Base-by-base conservation (phyloP, 1,284 basidiomycete genomes). In the Fomitopsis betulina region DNA sequence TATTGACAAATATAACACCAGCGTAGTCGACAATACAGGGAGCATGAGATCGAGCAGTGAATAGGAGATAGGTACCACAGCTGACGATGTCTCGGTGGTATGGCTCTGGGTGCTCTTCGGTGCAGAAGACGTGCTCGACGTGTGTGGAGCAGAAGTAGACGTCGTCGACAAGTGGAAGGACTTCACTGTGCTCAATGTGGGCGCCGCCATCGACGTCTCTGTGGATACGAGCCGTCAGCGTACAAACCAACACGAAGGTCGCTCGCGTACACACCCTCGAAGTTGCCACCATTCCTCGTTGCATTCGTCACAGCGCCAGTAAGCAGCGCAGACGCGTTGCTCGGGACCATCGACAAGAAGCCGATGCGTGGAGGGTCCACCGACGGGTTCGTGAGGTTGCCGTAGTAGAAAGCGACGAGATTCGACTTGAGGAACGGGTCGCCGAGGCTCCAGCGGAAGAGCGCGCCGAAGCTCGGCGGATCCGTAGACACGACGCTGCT, bases 351-450 rank as follows among this genome's bases (percentile, higher is more conserved):
- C 10, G 86, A 89, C 42, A 86, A 65, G 58, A 91, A 79, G 9
- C 87, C 88, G 55, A 91, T 81, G n/a, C 82, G 80, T 0, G 88
- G 85, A 1, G 81, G 81, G 67, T 89, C 86, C 53, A 73, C 70
- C 0, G 82, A 84, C 1, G 86, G 87, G 61, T 84, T 76, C 0
- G 80, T 80, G 40, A 89, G 67, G 64, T 88, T 86, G 21, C 87
- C 87, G 62, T 81, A 88, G 68, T 88, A 82, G 68, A 83, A 89
- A 21, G 81, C 69, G 19, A 75, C 72, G 33, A 72, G 60, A 60
- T 72, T 75, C 64, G 73, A 72, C 67, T 76, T 76, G 54, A 77
- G 65, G 63, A 77, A 77, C 45, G 76, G 72, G 59, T 73, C 75
- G 42, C 76, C 76, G 21, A 77, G 67, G 61, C 68, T 74, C 75